Percentiles rank a stretch among this genome's conserved stretches.
Evolutionary conservation across 2,329 filamentous ascomycete species (phyloP).

Genomic region (Trichophyton equinum): DNA sequence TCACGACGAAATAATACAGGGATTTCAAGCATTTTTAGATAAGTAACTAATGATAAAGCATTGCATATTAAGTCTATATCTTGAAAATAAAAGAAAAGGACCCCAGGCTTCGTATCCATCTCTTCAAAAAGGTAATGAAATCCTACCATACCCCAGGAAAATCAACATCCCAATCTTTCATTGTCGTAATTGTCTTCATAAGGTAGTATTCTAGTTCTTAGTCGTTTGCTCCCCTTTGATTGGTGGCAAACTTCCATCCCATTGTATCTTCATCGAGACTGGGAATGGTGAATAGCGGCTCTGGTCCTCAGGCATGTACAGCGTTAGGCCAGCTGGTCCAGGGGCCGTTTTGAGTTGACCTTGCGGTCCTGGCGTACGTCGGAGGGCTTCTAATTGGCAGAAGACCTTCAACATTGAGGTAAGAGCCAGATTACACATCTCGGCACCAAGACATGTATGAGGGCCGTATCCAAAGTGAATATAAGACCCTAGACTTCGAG

Average conservation of each 20-base stretch:
- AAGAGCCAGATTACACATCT: constrained; percentile 32
- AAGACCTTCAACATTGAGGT: constrained; percentile 32
- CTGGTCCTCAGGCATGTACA: constrained; percentile 35
- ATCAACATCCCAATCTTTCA: neutral
- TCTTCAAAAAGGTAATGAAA: neutral
- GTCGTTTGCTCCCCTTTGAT: neutral
- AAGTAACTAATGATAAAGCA: too few relatives aligned
- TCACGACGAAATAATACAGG: too few relatives aligned
- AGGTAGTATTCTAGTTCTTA: neutral
- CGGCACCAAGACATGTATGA: constrained; percentile 36
- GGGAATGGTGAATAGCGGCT: constrained; percentile 33
- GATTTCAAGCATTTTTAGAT: too few relatives aligned
- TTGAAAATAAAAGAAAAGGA: too few relatives aligned
- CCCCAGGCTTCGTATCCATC: neutral
- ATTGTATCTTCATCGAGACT: constrained; percentile 33
- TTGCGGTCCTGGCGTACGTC: constrained; percentile 36
- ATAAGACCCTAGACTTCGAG: constrained; percentile 30
- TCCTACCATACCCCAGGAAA: neutral
- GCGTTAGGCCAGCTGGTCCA: constrained; percentile 29
- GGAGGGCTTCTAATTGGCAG: constrained; percentile 34
- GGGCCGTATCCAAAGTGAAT: constrained; percentile 36
- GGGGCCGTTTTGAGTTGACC: constrained; percentile 34
- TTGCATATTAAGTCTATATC: too few relatives aligned
- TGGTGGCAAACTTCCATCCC: constrained; percentile 27
- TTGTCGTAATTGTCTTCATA: neutral